Conservation (phyloP, 352 stramenopile species). For the Pythium utonaiense region DNA sequence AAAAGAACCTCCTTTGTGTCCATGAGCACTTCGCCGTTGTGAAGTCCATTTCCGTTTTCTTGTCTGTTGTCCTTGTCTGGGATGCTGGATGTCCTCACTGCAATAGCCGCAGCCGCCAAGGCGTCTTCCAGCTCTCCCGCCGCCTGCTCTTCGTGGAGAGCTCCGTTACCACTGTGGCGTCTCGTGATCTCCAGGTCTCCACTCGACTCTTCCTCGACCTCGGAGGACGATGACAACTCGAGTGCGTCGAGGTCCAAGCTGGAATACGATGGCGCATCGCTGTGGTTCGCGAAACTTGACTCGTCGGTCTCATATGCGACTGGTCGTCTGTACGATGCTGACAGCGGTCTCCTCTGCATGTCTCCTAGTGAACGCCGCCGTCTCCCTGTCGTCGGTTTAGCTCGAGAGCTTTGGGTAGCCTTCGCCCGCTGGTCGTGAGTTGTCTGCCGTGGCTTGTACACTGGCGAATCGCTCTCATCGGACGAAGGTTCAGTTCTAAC, state of each 20-base stretch:
- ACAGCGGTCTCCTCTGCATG: not conserved
- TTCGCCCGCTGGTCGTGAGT: not conserved
- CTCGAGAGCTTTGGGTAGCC: not conserved
- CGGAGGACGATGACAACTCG: not conserved
- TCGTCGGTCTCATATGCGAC: slow-evolving; percentile 12
- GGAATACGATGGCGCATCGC: slow-evolving; percentile 1
- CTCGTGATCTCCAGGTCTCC: not conserved
- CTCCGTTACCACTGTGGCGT: not conserved
- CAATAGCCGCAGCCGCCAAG: too few species aligned
- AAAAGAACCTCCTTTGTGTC: slow-evolving; percentile 16
- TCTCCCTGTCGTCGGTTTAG: not conserved
- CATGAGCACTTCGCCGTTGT: not conserved
- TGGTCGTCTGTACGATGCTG: not conserved
- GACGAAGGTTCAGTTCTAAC: slow-evolving; percentile 11
- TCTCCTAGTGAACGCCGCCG: slow-evolving; percentile 2
- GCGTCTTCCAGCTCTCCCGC: too few species aligned
- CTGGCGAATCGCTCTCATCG: not conserved
- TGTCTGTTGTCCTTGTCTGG: not conserved
- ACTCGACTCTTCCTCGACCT: not conserved
- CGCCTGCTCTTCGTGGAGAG: too few species aligned
- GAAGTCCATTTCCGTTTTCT: too few species aligned
- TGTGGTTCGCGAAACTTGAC: not conserved
- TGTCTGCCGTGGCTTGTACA: not conserved
- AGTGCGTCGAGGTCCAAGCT: slow-evolving; percentile 1
- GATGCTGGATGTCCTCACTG: too few species aligned